Conservation (phyloP, 495 filamentous ascomycete species). For the Xylaria acuta region DNA sequence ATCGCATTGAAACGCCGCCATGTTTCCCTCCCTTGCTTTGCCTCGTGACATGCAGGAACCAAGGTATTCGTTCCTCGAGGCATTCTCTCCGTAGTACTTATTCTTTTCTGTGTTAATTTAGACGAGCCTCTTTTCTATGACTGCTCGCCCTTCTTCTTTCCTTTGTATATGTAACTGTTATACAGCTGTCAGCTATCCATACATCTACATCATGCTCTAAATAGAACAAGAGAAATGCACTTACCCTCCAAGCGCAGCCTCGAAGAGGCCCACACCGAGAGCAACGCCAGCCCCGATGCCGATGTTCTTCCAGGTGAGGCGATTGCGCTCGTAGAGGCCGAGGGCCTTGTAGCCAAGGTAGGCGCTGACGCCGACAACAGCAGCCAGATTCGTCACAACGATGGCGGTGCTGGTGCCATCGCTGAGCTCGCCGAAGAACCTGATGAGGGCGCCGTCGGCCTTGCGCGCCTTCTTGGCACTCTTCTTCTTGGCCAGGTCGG, state of each 20-base stretch:
- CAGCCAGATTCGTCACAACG: constrained; percentile 46
- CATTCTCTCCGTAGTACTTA: not conserved
- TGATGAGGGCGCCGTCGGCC: constrained; percentile 48
- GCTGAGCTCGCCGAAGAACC: constrained; percentile 43
- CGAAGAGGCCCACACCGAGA: constrained; percentile 47
- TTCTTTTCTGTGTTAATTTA: not conserved
- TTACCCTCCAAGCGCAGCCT: constrained; percentile 51
- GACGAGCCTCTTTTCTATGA: constrained; percentile 4
- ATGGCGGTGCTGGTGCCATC: constrained; percentile 45
- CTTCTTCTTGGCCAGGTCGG: constrained; percentile 60
- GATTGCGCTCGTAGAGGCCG: constrained; percentile 64
- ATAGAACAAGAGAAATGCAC: constrained; percentile 19
- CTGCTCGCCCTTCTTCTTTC: constrained; percentile 3
- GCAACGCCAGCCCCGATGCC: constrained; percentile 66
- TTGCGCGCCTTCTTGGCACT: constrained; percentile 41
- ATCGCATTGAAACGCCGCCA: constrained; percentile 11
- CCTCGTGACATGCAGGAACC: not conserved
- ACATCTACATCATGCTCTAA: not conserved
- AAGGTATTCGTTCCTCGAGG: not conserved
- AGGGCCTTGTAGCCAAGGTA: constrained; percentile 56
- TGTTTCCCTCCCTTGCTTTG: not conserved
- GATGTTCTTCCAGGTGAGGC: constrained; percentile 72
- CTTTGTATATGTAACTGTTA: constrained; percentile 19
- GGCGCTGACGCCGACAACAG: constrained; percentile 52
- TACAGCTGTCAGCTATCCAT: not conserved